Evolutionary conservation across 2,329 filamentous ascomycete genomes (phyloP).

Genomic region (Tolypocladium tundrense): DNA sequence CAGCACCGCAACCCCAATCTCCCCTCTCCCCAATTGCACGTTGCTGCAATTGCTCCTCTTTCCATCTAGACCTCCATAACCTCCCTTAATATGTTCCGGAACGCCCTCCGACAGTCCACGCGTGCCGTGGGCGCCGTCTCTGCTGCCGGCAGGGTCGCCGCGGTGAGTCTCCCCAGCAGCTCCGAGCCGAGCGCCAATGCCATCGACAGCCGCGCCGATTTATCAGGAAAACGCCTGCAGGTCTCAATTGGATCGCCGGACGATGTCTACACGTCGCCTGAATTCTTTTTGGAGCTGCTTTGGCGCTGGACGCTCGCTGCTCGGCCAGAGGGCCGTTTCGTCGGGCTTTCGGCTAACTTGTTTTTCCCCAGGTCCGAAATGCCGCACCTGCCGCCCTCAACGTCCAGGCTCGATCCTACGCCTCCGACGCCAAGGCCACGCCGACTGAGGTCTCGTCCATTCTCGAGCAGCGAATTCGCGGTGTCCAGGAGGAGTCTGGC

Average conservation of each 20-base stretch:
- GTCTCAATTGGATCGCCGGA: conserved; percentile 26
- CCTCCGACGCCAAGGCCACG: conserved; percentile 83
- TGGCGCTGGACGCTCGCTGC: conserved; percentile 11
- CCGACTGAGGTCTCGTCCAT: conserved; percentile 99
- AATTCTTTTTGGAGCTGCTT: conserved; percentile 25
- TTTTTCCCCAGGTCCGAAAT: conserved; percentile 69
- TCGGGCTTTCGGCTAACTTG: conserved; percentile 44
- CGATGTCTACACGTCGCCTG: conserved; percentile 5
- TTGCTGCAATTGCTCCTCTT: conserved; percentile 51
- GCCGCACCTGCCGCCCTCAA: conserved; percentile 69
- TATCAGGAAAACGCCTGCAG: conserved; percentile 17
- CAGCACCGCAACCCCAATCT: conserved; percentile 44
- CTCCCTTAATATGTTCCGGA: conserved; percentile 79
- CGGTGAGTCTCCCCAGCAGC: conserved; percentile 62
- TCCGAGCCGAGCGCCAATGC: conserved; percentile 31
- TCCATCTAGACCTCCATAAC: conserved; percentile 40
- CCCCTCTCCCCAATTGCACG: conserved; percentile 53
- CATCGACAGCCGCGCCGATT: conserved; percentile 28
- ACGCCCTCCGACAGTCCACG: conserved; percentile 93
- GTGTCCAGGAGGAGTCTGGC: conserved; percentile 91
- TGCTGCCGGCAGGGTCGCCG: conserved; percentile 82
- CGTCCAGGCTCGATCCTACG: conserved; percentile 69
- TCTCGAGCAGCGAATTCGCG: conserved; percentile 97
- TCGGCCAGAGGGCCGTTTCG: conserved; percentile 22
- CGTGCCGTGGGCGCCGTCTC: conserved; percentile 90